A percentile compares a stretch with the other conserved stretches of the same genome.
Evolutionary conservation across 768 basidiomycete species (phyloP).

Genomic region (Leccinum barrowsii): DNA sequence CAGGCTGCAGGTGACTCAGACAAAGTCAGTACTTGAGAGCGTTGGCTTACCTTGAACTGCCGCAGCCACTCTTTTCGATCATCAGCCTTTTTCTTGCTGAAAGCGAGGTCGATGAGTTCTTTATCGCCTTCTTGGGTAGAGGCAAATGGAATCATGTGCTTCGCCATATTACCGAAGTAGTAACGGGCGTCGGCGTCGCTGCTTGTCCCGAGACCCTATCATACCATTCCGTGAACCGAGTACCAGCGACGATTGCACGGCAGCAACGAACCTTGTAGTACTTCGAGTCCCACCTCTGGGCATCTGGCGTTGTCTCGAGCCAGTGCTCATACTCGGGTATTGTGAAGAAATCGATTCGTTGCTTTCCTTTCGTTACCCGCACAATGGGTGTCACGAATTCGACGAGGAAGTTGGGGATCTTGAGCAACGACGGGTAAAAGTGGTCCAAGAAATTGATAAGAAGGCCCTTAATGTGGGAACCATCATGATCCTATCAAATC

Average conservation of each 20-base stretch:
- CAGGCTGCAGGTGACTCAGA: slow-evolving; percentile 55
- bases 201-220: slow-evolving; percentile 93
- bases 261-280: slow-evolving; percentile 85
- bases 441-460: slow-evolving; percentile 97
- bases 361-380: slow-evolving; percentile 79
- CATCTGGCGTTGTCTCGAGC: slow-evolving; percentile 72
- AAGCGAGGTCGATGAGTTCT: slow-evolving; percentile 92
- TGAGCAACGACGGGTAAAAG: slow-evolving; percentile 92
- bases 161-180: slow-evolving; percentile 90
- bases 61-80: slow-evolving; percentile 98
- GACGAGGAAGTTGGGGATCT: slow-evolving; percentile 86
- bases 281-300: slow-evolving; percentile 85
- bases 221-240: slow-evolving; percentile 1
- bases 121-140: slow-evolving; percentile 77
- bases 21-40: background rate
- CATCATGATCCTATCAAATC: slow-evolving; percentile 88
- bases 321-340: slow-evolving; percentile 96
- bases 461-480: slow-evolving; percentile 99
- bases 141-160: slow-evolving; percentile 93
- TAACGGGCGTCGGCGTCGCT: slow-evolving; percentile 84
- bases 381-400: slow-evolving; percentile 99
- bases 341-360: slow-evolving; percentile 88
- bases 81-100: slow-evolving; percentile 99
- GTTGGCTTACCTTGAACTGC: slow-evolving; percentile 68
- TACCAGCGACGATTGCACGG: background rate